These are phyloP conservation scores for Hawksworthiomyces lignivorus DNA, from an alignment of 2,329 filamentous ascomycete genomes.

Conservation along the genomic window DNA sequence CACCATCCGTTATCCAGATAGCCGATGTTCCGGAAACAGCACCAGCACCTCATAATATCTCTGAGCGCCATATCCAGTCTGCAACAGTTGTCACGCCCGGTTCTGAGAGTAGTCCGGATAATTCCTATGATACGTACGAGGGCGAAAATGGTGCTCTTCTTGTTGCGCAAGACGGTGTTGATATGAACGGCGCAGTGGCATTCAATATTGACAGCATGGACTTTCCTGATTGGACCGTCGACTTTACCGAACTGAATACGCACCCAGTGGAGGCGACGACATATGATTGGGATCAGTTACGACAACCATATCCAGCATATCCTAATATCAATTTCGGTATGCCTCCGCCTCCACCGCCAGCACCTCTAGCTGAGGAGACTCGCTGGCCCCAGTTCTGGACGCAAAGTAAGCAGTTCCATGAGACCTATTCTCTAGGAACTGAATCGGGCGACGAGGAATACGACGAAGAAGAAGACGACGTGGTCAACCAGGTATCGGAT, in stretches of 20 bases:
- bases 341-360: not conserved
- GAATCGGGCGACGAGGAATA: constrained; percentile 16
- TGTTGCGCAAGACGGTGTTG: not conserved
- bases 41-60: too few relatives aligned
- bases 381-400: not conserved
- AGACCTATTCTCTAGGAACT: not conserved
- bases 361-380: not conserved
- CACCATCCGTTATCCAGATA: too few relatives aligned
- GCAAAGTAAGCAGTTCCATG: not conserved
- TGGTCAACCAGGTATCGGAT: constrained; percentile 33
- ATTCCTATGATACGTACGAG: not conserved
- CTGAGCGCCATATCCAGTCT: too few relatives aligned
- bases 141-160: not conserved
- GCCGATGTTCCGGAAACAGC: too few relatives aligned
- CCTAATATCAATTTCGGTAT: not conserved
- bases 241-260: not conserved
- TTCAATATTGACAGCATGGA: not conserved
- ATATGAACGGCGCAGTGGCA: not conserved
- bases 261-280: not conserved
- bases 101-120: not conserved
- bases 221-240: constrained; percentile 1
- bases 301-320: not conserved
- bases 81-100: not conserved
- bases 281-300: constrained; percentile 1
- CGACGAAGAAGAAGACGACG: constrained; percentile 21